These are phyloP conservation scores for Pseudohyphozyma bogoriensis DNA, from an alignment of 768 basidiomycete species.

Conservation along the genomic window DNA sequence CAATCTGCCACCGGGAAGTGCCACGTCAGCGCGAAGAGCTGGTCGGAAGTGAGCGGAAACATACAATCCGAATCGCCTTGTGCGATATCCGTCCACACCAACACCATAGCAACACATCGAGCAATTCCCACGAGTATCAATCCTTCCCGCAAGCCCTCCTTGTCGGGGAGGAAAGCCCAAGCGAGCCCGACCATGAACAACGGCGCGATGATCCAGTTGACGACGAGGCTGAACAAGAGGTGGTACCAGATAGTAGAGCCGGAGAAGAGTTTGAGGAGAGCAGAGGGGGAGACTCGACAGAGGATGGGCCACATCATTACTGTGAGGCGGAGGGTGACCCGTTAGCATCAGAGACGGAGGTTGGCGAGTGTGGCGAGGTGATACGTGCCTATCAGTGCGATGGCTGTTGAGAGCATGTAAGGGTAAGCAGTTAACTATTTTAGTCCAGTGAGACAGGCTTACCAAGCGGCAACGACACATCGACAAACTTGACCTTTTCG, in stretches of 20 bases:
- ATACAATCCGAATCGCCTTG: conserved; percentile 56
- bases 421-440: too few species aligned
- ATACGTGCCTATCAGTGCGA: neutral
- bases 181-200: conserved; percentile 73
- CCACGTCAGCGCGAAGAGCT: neutral
- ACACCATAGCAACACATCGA: conserved; percentile 49
- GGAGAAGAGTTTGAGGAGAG: conserved; percentile 50
- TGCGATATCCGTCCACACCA: conserved; percentile 67
- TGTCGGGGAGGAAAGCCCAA: conserved; percentile 73
- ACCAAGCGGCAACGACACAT: conserved; percentile 63
- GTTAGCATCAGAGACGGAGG: too few species aligned
- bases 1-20: conserved; percentile 30
- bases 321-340: too few species aligned
- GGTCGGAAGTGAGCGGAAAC: neutral
- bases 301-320: conserved; percentile 73
- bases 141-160: conserved; percentile 55
- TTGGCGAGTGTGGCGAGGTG: too few species aligned
- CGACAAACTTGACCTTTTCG: conserved; percentile 53
- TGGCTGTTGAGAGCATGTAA: neutral
- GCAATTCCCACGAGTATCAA: conserved; percentile 74
- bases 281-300: conserved; percentile 59
- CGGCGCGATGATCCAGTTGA: conserved; percentile 66
- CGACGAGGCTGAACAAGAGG: conserved; percentile 53
- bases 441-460: neutral
- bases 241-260: conserved; percentile 55